These are phyloP conservation scores for Leptodontidium sp. DNA, from an alignment of 2,329 filamentous ascomycete species.

Conservation along the genomic window DNA sequence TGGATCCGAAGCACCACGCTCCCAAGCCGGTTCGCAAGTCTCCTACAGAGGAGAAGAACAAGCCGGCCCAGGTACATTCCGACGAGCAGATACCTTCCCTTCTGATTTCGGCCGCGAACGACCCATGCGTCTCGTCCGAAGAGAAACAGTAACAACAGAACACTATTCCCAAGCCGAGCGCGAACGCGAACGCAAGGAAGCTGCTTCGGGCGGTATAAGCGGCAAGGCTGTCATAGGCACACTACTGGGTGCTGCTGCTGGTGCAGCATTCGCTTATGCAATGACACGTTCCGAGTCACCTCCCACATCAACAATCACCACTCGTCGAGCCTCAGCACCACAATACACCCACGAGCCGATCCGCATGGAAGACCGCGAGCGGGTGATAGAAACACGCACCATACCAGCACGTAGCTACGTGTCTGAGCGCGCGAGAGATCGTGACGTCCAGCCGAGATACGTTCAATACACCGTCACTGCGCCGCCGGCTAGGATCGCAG, in stretches of 20 bases:
- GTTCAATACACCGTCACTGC: conserved; percentile 28
- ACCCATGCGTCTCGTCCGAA: conserved; percentile 26
- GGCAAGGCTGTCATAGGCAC: conserved; percentile 76
- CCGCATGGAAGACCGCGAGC: conserved; percentile 26
- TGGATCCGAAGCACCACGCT: conserved; percentile 2
- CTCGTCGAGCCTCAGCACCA: conserved; percentile 18
- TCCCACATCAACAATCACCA: conserved; percentile 17
- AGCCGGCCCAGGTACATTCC: conserved; percentile 11
- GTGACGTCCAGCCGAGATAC: conserved; percentile 29
- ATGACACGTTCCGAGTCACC: conserved; percentile 67
- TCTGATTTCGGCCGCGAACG: conserved; percentile 10
- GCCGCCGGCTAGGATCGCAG: neutral
- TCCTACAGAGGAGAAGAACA: neutral
- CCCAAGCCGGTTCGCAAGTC: neutral
- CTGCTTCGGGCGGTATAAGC: conserved; percentile 51
- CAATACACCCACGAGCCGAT: conserved; percentile 30
- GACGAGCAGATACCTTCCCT: conserved; percentile 27
- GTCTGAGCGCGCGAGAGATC: conserved; percentile 21
- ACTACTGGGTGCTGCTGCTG: conserved; percentile 80
- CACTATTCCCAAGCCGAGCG: conserved; percentile 23
- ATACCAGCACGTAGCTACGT: conserved; percentile 32
- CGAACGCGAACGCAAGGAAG: conserved; percentile 6
- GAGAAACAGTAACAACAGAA: conserved; percentile 34
- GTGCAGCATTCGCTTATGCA: conserved; percentile 78
- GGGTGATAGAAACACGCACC: conserved; percentile 23